A percentile compares a stretch with the other conserved stretches of the same genome.
Conservation (phyloP, 1,284 basidiomycete species). For the Chondrostereum purpureum region DNA sequence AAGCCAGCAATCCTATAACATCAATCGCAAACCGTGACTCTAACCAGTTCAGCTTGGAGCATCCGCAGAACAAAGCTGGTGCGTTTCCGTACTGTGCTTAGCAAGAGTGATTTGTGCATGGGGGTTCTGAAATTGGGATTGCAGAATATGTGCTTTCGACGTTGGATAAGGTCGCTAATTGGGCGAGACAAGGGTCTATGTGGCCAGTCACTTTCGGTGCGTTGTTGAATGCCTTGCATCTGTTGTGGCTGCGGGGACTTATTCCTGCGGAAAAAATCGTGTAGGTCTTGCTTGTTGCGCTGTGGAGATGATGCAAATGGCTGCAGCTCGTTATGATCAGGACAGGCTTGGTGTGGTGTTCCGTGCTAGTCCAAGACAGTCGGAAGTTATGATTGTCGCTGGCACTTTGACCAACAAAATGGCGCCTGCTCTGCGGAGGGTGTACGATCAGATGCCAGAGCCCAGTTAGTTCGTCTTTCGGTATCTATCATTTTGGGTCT, state of each 20-base stretch:
- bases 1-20: constrained; percentile 51
- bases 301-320: constrained; percentile 99
- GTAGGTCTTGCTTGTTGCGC: constrained; percentile 96
- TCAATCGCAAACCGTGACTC: constrained; percentile 69
- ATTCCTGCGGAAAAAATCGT: constrained; percentile 7
- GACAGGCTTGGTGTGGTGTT: constrained; percentile 97
- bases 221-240: constrained; percentile 16
- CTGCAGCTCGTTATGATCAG: constrained; percentile 97
- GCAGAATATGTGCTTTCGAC: constrained; percentile 95
- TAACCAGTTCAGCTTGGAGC: constrained; percentile 82
- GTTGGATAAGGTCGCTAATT: constrained; percentile 95
- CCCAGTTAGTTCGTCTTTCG: constrained; percentile 50
- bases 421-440: constrained; percentile 94
- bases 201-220: constrained; percentile 99
- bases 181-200: constrained; percentile 96
- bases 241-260: constrained; percentile 3
- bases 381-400: constrained; percentile 99
- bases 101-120: constrained; percentile 3
- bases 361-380: constrained; percentile 96
- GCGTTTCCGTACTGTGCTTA: constrained; percentile 22
- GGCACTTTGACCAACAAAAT: constrained; percentile 99
- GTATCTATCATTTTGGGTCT: constrained; percentile 17
- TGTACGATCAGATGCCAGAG: constrained; percentile 97
- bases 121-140: no score
- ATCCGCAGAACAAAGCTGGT: constrained; percentile 88